Conservation (phyloP, 768 basidiomycete genomes). For the Myochromella boudieri region DNA sequence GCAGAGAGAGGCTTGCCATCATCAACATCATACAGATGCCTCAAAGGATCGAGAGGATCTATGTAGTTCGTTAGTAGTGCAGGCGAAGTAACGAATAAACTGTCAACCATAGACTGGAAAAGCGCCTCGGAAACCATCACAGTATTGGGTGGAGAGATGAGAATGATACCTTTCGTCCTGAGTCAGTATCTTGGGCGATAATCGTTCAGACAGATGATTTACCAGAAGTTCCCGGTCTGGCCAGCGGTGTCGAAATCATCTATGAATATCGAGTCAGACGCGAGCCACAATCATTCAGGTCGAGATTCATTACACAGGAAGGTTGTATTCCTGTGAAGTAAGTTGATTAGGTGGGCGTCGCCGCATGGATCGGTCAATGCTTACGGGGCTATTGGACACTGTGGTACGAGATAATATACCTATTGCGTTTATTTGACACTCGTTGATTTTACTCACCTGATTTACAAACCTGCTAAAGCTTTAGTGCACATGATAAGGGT, state of each 20-base stretch:
- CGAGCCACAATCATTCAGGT: background rate
- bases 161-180: constrained; percentile 30
- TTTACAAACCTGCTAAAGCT: constrained; percentile 34
- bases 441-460: constrained; percentile 19
- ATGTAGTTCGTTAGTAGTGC: background rate
- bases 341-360: background rate
- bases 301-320: background rate
- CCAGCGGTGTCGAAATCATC: constrained; percentile 35
- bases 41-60: constrained; percentile 36
- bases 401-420: background rate
- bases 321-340: background rate
- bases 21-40: constrained; percentile 35
- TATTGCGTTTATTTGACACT: background rate
- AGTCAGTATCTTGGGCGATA: constrained; percentile 12
- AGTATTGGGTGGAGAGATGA: constrained; percentile 41
- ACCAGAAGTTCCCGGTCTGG: constrained; percentile 29
- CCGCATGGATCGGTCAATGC: constrained; percentile 9
- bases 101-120: constrained; percentile 24
- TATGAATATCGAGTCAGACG: constrained; percentile 22
- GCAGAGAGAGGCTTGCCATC: constrained; percentile 24
- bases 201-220: background rate
- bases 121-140: constrained; percentile 40
- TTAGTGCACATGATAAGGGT: background rate
- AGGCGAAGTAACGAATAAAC: background rate
- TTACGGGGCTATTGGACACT: constrained; percentile 38